phyloP scores from a whole-genome alignment of 768 basidiomycete species.

The Punctularia strigosozonata region DNA sequence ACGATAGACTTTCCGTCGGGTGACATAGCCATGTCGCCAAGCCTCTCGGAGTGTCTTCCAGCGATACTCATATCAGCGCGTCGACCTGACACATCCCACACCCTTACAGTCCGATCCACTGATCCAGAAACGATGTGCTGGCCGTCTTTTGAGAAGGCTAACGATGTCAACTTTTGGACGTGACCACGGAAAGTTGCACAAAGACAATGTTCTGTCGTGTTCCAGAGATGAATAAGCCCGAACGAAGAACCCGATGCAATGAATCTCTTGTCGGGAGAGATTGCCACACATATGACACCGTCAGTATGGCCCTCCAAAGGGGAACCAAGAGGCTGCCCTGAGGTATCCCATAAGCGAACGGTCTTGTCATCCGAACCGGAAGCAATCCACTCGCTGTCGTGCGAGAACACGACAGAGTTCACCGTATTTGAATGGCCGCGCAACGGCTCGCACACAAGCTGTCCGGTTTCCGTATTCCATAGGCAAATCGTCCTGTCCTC shows the following conservation, averaged over 20 bases:
- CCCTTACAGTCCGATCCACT: background rate
- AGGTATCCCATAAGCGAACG: too few species aligned
- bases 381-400: too few species aligned
- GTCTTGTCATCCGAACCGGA: too few species aligned
- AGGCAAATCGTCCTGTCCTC: background rate
- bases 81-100: slow-evolving; percentile 7
- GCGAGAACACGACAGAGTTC: slow-evolving; percentile 11
- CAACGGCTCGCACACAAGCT: slow-evolving; percentile 1
- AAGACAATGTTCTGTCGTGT: slow-evolving; percentile 7
- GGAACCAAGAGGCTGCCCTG: too few species aligned
- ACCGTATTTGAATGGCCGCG: slow-evolving; percentile 10
- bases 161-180: background rate
- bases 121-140: background rate
- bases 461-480: background rate
- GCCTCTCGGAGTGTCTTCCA: too few species aligned
- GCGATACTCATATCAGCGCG: too few species aligned
- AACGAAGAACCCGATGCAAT: slow-evolving; percentile 4
- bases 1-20: too few species aligned
- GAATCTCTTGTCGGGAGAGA: slow-evolving; percentile 2
- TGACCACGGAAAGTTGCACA: slow-evolving; percentile 6
- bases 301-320: background rate
- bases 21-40: too few species aligned
- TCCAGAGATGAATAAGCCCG: slow-evolving; percentile 9
- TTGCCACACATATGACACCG: slow-evolving; percentile 1
- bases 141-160: background rate